Evolutionary conservation across 2,329 filamentous ascomycete species (phyloP).

Genomic region (Trichoderma arundinaceum): DNA sequence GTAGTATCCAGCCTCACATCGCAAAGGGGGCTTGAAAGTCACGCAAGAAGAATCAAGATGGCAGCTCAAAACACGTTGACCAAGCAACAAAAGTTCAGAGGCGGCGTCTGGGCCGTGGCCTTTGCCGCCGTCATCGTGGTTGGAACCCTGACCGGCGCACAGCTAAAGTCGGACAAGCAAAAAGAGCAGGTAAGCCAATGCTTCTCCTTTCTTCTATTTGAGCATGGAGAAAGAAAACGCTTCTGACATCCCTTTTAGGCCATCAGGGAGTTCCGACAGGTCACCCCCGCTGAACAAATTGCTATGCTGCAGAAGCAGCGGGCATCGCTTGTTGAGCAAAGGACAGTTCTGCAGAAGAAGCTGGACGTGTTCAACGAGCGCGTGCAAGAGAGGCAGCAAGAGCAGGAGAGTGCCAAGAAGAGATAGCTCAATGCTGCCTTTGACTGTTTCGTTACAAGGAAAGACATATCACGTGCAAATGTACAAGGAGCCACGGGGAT

Average conservation of each 20-base stretch:
- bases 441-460: not conserved
- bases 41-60: not conserved
- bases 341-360: constrained; percentile 50
- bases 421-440: not conserved
- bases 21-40: not conserved
- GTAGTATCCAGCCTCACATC: not conserved
- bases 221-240: not conserved
- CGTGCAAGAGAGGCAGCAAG: constrained; percentile 47
- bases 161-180: constrained; percentile 56
- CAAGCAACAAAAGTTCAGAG: constrained; percentile 43
- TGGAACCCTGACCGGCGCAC: constrained; percentile 56
- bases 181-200: constrained; percentile 47
- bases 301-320: constrained; percentile 52
- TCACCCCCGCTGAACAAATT: constrained; percentile 52
- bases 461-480: too few relatives aligned
- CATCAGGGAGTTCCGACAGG: constrained; percentile 48
- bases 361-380: constrained; percentile 49
- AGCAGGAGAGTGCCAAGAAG: constrained; percentile 35
- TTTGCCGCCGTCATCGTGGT: constrained; percentile 55
- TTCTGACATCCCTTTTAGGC: constrained; percentile 36
- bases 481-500: not conserved
- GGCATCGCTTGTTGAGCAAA: constrained; percentile 47
- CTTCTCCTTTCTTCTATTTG: not conserved
- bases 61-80: constrained; percentile 37
- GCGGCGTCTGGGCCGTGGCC: constrained; percentile 50